A percentile compares a stretch with the other conserved stretches of the same genome.
phyloP scores from a whole-genome alignment of 306 rosid species.

The Cicer arietinum region DNA sequence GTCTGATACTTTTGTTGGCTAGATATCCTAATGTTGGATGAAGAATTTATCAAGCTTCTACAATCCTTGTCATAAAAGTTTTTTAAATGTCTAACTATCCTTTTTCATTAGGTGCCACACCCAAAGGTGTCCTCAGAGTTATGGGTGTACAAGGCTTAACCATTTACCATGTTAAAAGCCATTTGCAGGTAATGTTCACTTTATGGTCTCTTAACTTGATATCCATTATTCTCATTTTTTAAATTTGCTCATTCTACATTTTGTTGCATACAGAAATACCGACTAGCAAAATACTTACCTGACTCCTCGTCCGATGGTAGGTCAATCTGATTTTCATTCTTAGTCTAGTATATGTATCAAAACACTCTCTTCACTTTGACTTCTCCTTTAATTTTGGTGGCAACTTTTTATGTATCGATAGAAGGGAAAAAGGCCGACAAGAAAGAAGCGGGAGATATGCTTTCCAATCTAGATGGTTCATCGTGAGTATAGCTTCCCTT shows the following conservation, averaged over 20 bases:
- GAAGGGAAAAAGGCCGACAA: constrained; percentile 86
- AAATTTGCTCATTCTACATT: constrained; percentile 41
- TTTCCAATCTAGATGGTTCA: constrained; percentile 85
- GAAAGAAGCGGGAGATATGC: constrained; percentile 84
- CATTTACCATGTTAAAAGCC: constrained; percentile 97
- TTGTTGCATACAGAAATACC: constrained; percentile 80
- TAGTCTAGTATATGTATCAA: constrained; percentile 13
- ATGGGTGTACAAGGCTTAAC: constrained; percentile 98
- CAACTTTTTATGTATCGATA: constrained; percentile 53
- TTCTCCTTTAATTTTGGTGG: constrained; percentile 42
- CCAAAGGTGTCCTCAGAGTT: constrained; percentile 97
- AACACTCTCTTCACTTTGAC: constrained; percentile 14
- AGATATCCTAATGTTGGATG: constrained; percentile 30
- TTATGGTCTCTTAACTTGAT: constrained; percentile 7
- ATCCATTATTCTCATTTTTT: constrained; percentile 19
- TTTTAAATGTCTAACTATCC: constrained; percentile 19
- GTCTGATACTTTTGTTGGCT: constrained; percentile 33
- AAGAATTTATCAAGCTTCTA: constrained; percentile 33
- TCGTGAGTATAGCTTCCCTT: constrained; percentile 70
- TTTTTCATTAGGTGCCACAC: constrained; percentile 82
- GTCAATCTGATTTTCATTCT: constrained; percentile 46
- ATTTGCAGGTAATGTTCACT: constrained; percentile 74
- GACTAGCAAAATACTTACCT: constrained; percentile 93
- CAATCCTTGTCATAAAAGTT: constrained; percentile 19
- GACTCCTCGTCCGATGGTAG: constrained; percentile 88